Evolutionary conservation across 1,284 basidiomycete species (phyloP).

Genomic region (Moesziomyces sp.): DNA sequence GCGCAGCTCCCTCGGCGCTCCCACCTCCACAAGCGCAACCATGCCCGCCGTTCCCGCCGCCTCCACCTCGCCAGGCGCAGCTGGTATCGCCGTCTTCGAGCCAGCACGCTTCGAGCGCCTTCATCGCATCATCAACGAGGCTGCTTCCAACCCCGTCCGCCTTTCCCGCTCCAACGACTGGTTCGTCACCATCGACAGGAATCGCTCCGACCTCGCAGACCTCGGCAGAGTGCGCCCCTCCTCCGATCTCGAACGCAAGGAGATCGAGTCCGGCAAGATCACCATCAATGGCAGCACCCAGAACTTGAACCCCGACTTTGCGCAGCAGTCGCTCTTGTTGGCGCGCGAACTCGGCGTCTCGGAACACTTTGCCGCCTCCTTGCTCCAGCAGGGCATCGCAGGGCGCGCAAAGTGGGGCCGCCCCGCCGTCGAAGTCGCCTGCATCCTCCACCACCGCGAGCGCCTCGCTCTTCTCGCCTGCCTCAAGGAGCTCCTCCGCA

Average conservation of each 20-base stretch:
- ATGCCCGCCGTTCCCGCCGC: slow-evolving; percentile 30
- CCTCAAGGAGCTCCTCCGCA: slow-evolving; percentile 57
- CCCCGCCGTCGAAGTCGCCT: slow-evolving; percentile 59
- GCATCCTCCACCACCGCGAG: slow-evolving; percentile 63
- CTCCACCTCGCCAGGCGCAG: slow-evolving; percentile 20
- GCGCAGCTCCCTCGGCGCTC: background rate
- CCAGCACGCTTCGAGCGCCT: slow-evolving; percentile 62
- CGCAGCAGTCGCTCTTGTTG: slow-evolving; percentile 60
- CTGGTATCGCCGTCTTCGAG: slow-evolving; percentile 52
- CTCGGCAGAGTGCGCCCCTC: slow-evolving; percentile 54
- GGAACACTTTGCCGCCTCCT: slow-evolving; percentile 64
- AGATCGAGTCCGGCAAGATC: slow-evolving; percentile 62
- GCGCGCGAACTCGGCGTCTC: slow-evolving; percentile 59
- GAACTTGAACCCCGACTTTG: slow-evolving; percentile 63
- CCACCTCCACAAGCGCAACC: background rate
- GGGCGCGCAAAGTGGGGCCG: slow-evolving; percentile 60
- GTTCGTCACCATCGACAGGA: slow-evolving; percentile 63
- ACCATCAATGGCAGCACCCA: slow-evolving; percentile 57
- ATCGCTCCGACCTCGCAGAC: slow-evolving; percentile 52
- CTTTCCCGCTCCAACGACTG: slow-evolving; percentile 56
- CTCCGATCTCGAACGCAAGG: slow-evolving; percentile 59
- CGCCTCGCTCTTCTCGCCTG: slow-evolving; percentile 60
- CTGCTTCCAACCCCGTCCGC: slow-evolving; percentile 45
- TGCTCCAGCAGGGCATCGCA: slow-evolving; percentile 62
- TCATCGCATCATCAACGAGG: slow-evolving; percentile 53